Percentiles rank a stretch among this genome's conserved stretches.
Evolutionary conservation across 2,329 filamentous ascomycete species (phyloP).

Genomic region (Trichoderma sp.): DNA sequence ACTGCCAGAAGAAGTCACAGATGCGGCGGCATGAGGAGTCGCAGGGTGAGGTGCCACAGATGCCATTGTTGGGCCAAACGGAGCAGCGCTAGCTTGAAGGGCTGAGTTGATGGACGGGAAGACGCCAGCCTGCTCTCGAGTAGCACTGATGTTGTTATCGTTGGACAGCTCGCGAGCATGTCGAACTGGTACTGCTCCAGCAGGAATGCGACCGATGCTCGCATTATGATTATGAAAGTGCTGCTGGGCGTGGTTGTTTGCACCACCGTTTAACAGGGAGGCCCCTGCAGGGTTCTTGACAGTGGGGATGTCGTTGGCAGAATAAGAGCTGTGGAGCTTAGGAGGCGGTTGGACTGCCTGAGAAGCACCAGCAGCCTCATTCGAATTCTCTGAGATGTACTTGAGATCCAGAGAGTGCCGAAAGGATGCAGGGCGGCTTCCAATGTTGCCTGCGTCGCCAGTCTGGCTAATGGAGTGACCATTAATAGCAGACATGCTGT

Average conservation of each 20-base stretch:
- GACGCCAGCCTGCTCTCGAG: constrained; percentile 48
- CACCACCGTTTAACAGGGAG: constrained; percentile 45
- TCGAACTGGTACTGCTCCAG: constrained; percentile 63
- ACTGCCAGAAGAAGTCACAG: constrained; percentile 33
- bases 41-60: constrained; percentile 35
- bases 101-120: constrained; percentile 68
- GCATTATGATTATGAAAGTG: constrained; percentile 77
- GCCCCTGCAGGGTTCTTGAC: constrained; percentile 68
- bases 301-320: constrained; percentile 84
- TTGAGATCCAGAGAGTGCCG: constrained; percentile 61
- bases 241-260: constrained; percentile 63
- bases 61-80: constrained; percentile 68
- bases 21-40: constrained; percentile 30
- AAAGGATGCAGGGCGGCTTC: constrained; percentile 50
- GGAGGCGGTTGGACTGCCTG: constrained; percentile 60
- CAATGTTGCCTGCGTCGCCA: constrained; percentile 50
- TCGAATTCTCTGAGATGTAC: constrained; percentile 50
- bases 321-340: constrained; percentile 85
- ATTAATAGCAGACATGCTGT: constrained; percentile 56
- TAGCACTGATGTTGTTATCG: constrained; percentile 45
- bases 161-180: constrained; percentile 72
- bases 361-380: constrained; percentile 45
- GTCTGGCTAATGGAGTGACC: constrained; percentile 44
- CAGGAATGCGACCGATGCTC: constrained; percentile 77
- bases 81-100: constrained; percentile 75